Evolutionary conservation across 495 filamentous ascomycete species (phyloP), one percentile per base, ranked within the genome.

Genomic region (Penicillium ochrochloron): DNA sequence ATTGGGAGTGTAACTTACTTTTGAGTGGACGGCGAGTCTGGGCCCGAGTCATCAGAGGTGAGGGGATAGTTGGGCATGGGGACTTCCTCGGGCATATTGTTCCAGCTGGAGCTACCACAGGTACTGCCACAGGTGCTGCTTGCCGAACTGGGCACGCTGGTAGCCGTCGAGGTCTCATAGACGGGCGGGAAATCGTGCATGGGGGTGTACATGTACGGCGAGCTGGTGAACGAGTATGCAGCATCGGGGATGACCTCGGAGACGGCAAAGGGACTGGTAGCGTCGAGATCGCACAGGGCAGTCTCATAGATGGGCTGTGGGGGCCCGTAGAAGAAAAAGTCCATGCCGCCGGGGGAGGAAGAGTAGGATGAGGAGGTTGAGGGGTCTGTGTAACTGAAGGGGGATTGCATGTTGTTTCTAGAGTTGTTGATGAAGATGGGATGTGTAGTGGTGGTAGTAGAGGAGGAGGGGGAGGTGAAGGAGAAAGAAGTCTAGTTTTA

Each of bases 331-430:
- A 72, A 74, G 65, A 68, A 74, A 56, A 70, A 73, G 31, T 76
- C 71, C 65, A 73, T 71, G 15, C 63, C 74, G 37, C 66, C 66
- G 2, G 70, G 66, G 6, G 73, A 71, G 46, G 73, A 71, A 17
- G 68, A 63, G 62, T 76, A 76, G 63, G 69, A 66, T 12, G 65
- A 70, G 41, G 66, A 64, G 61, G 75, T 74, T 60, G 69, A 66
- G 9, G 65, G 66, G 48, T 75, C 72, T 31, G 70, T 19, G 51
- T 72, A 73, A 48, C 58, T 64, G 65, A 75, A 72, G 44, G 69
- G 55, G 23, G 74, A 75, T 37, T 76, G 71, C 71, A 74, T 72
- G 29, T 61, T 70, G 35, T 65, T 41, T 42, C 29, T 39, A 2
- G 58, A 19, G 34, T 56, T 35, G 53, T 37, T 35, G 33, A 56